phyloP scores from a whole-genome alignment of 1,284 basidiomycete genomes.

The Apiotrichum gracile region DNA sequence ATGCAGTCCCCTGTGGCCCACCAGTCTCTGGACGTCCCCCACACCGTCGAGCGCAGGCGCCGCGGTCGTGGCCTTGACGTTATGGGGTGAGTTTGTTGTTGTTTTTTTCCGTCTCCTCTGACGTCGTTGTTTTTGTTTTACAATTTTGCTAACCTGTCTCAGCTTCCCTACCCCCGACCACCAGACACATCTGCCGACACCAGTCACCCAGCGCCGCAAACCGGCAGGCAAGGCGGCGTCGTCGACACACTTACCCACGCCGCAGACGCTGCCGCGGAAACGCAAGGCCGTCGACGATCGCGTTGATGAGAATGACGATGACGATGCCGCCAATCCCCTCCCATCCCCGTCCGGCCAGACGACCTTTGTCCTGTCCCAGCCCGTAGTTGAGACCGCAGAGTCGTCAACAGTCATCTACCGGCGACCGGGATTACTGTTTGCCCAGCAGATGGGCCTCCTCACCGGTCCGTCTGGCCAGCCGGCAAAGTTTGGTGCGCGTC shows the following conservation, averaged over 20 bases:
- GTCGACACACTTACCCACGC: constrained; percentile 47
- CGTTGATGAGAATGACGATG: background rate
- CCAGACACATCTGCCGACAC: constrained; percentile 32
- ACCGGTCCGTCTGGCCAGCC: background rate
- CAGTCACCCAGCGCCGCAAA: constrained; percentile 31
- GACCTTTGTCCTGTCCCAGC: constrained; percentile 30
- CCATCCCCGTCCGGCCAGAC: constrained; percentile 36
- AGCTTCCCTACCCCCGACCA: constrained; percentile 13
- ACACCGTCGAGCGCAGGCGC: constrained; percentile 29
- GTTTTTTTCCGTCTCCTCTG: background rate
- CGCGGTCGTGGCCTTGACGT: constrained; percentile 31
- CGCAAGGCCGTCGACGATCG: constrained; percentile 4
- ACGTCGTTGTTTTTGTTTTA: background rate
- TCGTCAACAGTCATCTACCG: constrained; percentile 11
- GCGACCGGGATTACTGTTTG: constrained; percentile 39
- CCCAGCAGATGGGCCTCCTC: constrained; percentile 41
- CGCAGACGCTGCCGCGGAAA: constrained; percentile 53
- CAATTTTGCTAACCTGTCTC: background rate
- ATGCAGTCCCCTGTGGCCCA: constrained; percentile 12
- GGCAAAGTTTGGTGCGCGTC: constrained; percentile 16
- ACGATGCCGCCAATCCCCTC: background rate
- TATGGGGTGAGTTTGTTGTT: constrained; percentile 18
- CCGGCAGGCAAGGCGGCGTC: constrained; percentile 4
- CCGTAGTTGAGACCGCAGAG: background rate
- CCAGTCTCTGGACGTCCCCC: constrained; percentile 15